These are phyloP conservation scores for Scleroderma bovista DNA, from an alignment of 768 basidiomycete species.

Conservation along the genomic window DNA sequence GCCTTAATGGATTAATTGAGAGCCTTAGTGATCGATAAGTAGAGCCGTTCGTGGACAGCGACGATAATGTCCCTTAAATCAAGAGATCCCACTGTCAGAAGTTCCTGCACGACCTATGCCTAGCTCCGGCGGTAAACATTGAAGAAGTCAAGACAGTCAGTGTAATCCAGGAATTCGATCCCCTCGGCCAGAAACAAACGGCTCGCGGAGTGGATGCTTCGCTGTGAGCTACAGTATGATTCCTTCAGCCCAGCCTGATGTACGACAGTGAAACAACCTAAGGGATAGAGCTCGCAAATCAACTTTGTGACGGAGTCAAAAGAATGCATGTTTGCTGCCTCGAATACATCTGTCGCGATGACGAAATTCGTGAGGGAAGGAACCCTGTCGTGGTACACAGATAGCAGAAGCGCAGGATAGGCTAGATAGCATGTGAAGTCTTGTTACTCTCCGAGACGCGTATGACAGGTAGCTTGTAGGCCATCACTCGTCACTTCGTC, in stretches of 20 bases:
- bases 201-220: constrained; percentile 18
- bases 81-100: constrained; percentile 2
- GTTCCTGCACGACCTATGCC: constrained; percentile 4
- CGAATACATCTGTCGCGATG: no score
- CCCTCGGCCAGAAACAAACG: constrained; percentile 20
- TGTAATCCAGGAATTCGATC: constrained; percentile 20
- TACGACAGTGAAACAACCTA: constrained; percentile 30
- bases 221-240: constrained; percentile 25
- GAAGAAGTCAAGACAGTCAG: constrained; percentile 21
- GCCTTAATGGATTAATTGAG: no score
- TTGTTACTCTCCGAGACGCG: constrained; percentile 15
- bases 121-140: constrained; percentile 15
- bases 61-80: constrained; percentile 11
- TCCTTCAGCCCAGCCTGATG: constrained; percentile 14
- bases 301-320: constrained; percentile 11
- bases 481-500: constrained; percentile 7
- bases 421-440: constrained; percentile 16
- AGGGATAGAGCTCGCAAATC: constrained; percentile 14
- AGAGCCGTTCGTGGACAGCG: no score
- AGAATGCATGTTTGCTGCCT: no score
- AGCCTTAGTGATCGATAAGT: no score
- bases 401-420: constrained; percentile 26
- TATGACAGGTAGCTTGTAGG: constrained; percentile 16
- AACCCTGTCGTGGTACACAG: constrained; percentile 14
- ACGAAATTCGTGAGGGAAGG: constrained; percentile 13